These are phyloP conservation scores for Diaporthe longicolla DNA, from an alignment of 2,329 filamentous ascomycete genomes.

Conservation along the genomic window DNA sequence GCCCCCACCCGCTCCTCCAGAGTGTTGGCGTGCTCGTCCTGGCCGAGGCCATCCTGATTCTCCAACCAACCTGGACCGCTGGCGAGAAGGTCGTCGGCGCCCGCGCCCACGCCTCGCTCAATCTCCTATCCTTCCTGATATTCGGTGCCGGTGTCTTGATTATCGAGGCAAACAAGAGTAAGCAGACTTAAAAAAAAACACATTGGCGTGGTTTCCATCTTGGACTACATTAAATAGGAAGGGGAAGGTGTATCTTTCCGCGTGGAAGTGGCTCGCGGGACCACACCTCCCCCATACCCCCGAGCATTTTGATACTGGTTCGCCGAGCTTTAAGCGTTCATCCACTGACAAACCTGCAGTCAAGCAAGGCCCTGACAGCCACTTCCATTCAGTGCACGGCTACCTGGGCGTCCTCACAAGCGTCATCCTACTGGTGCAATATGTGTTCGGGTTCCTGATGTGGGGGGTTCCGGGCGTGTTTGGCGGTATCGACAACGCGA, in stretches of 20 bases:
- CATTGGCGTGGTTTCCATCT: neutral
- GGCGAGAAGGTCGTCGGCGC: constrained; percentile 73
- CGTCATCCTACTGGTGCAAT: constrained; percentile 78
- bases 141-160: constrained; percentile 76
- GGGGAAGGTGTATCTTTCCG: neutral
- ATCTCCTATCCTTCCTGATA: constrained; percentile 72
- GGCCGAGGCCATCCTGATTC: constrained; percentile 83
- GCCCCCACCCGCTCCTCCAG: constrained; percentile 84
- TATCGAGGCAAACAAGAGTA: constrained; percentile 88
- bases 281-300: neutral
- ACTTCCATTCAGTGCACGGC: constrained; percentile 86
- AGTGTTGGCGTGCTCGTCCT: constrained; percentile 79
- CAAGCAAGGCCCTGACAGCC: constrained; percentile 62
- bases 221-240: neutral
- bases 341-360: neutral
- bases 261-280: neutral
- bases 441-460: constrained; percentile 84
- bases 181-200: constrained; percentile 58
- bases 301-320: neutral
- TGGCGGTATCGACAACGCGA: constrained; percentile 84
- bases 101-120: constrained; percentile 73
- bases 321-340: neutral
- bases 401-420: constrained; percentile 86
- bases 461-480: constrained; percentile 83
- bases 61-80: constrained; percentile 88